Evolutionary conservation across 768 basidiomycete species (phyloP), one percentile per base, ranked within the genome.

Genomic region (Pleurotus pulmonarius): DNA sequence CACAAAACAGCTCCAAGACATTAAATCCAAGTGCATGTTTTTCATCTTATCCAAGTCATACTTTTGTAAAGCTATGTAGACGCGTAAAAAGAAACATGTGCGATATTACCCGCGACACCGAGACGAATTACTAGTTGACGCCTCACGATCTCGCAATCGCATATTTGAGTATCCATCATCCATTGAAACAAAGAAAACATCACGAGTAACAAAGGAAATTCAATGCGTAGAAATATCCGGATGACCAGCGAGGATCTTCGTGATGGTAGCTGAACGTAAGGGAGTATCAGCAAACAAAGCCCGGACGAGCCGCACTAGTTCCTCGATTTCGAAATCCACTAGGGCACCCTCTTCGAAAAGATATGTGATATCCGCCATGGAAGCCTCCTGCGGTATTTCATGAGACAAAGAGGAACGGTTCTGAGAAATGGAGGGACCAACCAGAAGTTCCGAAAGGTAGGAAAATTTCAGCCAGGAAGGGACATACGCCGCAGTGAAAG

Each of bases 401-500:
- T 5, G 24, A 13, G 26, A 47, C 29, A 34, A 11, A 4, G 6
- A 43, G 18, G 26, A 49, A 6, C 20, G 40, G 46, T 39, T 8
- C 13, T 37, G 5, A 39, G 12, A 54, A 11, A 49, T 8, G 16
- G n/a, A 60, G 49, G 3, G 24, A 77, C 89, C 46, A 58, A 94
- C 94, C 77, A 98, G 68, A 11, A 98, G 79, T 69, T 97, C 94
- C 1, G 92, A 92, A 4, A 97, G 78, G 69, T 98, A 98, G 16
- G 90, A 93, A 69, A 92, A 96, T 69, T 96, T 96, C 63, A 97
- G 77, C 95, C 95, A 98, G 11, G 84, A 87, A 1, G 92, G 89
- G n/a, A 95, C 91, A 60, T 92, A 92, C 0, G 84, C 85, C 0
- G 88, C 88, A 5, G 92, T 85, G 47, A 89, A 85, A 0, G 91